phyloP scores from a whole-genome alignment of 2,329 filamentous ascomycete species.

The Ophiostoma triangulosporum region DNA sequence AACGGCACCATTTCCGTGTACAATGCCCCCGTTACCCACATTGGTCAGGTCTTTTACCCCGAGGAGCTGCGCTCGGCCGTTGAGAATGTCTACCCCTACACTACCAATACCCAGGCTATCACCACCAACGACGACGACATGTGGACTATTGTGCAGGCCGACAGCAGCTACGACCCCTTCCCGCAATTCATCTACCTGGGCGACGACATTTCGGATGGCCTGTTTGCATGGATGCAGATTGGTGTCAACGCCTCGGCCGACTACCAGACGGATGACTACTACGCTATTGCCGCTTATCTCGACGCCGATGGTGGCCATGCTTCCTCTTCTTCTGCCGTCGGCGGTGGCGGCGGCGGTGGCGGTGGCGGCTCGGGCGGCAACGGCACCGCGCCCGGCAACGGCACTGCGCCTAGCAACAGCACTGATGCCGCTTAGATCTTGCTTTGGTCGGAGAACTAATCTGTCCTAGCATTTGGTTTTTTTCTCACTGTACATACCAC shows the following conservation, averaged over 20 bases:
- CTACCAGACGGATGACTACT: slow-evolving; percentile 34
- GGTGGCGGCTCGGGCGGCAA: background rate
- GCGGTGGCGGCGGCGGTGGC: background rate
- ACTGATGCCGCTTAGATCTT: too few relatives aligned
- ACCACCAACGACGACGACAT: slow-evolving; percentile 32
- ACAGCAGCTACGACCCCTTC: slow-evolving; percentile 27
- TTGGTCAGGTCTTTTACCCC: slow-evolving; percentile 49
- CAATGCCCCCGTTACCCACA: slow-evolving; percentile 31
- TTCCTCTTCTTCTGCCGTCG: background rate
- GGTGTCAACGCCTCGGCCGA: slow-evolving; percentile 29
- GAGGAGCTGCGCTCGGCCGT: slow-evolving; percentile 37
- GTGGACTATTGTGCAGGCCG: slow-evolving; percentile 30
- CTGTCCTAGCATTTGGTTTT: too few relatives aligned
- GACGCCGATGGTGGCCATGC: background rate
- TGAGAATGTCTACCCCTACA: slow-evolving; percentile 32
- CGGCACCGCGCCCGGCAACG: background rate
- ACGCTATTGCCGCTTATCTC: slow-evolving; percentile 17
- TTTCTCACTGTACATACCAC: too few relatives aligned
- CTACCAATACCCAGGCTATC: slow-evolving; percentile 24
- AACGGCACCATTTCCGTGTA: slow-evolving; percentile 39
- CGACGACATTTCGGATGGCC: slow-evolving; percentile 33
- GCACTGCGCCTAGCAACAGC: too few relatives aligned
- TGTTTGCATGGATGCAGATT: slow-evolving; percentile 37
- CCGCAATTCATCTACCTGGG: slow-evolving; percentile 42
- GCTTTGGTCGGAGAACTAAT: too few relatives aligned